A percentile compares a stretch with the other conserved stretches of the same genome.
phyloP scores from a whole-genome alignment of 768 basidiomycete genomes.

The Boletus subparvulus region DNA sequence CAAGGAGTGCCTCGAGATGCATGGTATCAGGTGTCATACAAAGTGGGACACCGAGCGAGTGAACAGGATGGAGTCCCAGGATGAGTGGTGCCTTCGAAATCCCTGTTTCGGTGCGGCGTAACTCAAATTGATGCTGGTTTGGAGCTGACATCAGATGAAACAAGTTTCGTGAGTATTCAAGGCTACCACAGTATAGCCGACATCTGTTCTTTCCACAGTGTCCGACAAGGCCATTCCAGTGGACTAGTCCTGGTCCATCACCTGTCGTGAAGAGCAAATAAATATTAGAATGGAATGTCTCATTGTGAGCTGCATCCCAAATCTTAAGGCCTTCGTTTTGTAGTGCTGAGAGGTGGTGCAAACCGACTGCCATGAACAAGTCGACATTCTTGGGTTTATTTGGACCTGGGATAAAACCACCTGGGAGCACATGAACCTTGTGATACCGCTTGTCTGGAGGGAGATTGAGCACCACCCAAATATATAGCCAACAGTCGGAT shows the following conservation, averaged over 20 bases:
- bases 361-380: background rate
- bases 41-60: background rate
- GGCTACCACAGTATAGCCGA: background rate
- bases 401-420: background rate
- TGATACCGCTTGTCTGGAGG: background rate
- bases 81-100: background rate
- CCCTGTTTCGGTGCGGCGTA: background rate
- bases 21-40: background rate
- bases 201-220: background rate
- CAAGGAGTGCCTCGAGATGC: no score
- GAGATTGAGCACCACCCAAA: background rate
- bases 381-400: background rate
- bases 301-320: background rate
- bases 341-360: background rate
- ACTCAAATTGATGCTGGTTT: no score
- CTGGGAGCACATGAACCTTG: background rate
- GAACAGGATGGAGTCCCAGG: no score
- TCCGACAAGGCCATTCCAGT: constrained; percentile 2
- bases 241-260: background rate
- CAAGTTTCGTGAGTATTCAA: no score
- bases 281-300: background rate
- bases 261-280: background rate
- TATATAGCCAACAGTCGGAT: background rate
- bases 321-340: background rate
- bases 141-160: no score